These are phyloP conservation scores for Aspergillus hortae DNA, from an alignment of 2,329 filamentous ascomycete genomes.

Conservation along the genomic window DNA sequence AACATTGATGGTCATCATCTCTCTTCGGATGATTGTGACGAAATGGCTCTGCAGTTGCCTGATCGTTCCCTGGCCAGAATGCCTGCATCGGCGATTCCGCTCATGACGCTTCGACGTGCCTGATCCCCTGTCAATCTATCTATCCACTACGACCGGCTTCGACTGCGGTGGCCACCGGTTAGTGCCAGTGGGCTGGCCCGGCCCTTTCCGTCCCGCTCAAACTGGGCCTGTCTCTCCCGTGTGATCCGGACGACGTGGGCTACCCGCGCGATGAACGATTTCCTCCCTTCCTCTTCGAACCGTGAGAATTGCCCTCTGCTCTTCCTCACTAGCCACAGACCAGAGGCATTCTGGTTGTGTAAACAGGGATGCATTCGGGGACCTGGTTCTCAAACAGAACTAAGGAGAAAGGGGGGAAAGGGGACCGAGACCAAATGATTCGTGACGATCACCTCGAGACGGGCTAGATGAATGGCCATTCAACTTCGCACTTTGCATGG, in stretches of 20 bases:
- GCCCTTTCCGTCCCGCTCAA: conserved; percentile 36
- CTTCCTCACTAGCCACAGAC: neutral
- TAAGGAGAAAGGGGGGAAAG: conserved; percentile 4
- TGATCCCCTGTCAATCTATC: conserved; percentile 13
- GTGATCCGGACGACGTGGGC: conserved; percentile 4
- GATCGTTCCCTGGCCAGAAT: conserved; percentile 6
- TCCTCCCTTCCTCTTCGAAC: no score
- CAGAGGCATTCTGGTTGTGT: conserved; percentile 1
- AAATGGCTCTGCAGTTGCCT: conserved; percentile 3
- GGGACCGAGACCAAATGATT: conserved; percentile 11
- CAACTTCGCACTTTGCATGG: conserved; percentile 24
- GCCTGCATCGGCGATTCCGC: conserved; percentile 11
- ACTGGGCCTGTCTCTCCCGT: conserved; percentile 14
- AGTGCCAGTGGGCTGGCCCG: conserved; percentile 24
- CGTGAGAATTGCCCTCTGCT: neutral
- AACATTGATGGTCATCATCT: neutral
- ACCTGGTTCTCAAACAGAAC: conserved; percentile 4
- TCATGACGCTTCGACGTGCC: conserved; percentile 4
- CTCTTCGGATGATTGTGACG: conserved; percentile 4
- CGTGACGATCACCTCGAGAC: conserved; percentile 23
- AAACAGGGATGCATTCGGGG: conserved; percentile 2
- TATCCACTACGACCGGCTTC: conserved; percentile 7
- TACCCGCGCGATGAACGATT: neutral
- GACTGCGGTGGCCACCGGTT: neutral
- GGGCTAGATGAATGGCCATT: conserved; percentile 17